Evolutionary conservation across 225 moss, liverwort and hornwort genomes (phyloP).

Genomic region (Lunularia cruciata): DNA sequence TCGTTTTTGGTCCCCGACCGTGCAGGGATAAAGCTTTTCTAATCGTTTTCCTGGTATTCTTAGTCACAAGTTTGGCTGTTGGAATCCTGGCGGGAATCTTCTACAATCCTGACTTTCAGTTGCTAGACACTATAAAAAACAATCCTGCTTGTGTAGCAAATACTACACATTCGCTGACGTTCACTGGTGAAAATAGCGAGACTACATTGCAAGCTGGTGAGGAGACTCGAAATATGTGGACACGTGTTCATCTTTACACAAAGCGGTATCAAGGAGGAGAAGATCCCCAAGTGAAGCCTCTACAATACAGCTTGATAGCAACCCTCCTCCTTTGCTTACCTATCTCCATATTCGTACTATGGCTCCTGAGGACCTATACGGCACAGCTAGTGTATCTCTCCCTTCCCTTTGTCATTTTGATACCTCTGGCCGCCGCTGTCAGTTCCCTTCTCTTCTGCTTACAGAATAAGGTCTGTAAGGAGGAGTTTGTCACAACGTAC

Average conservation of each 20-base stretch:
- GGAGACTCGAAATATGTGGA: background rate
- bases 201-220: background rate
- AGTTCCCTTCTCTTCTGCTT: constrained; percentile 52
- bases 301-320: constrained; percentile 28
- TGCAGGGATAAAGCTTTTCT: constrained; percentile 59
- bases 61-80: constrained; percentile 53
- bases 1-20: constrained; percentile 64
- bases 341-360: constrained; percentile 47
- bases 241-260: constrained; percentile 2
- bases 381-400: constrained; percentile 69
- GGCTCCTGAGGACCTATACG: constrained; percentile 53
- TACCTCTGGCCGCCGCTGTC: constrained; percentile 45
- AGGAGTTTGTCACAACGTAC: constrained; percentile 32
- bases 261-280: background rate
- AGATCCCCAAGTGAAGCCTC: constrained; percentile 13
- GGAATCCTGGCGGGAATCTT: constrained; percentile 64
- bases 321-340: constrained; percentile 56
- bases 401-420: constrained; percentile 54
- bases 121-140: constrained; percentile 46
- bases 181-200: background rate
- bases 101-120: constrained; percentile 58
- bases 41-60: constrained; percentile 55
- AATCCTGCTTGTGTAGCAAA: constrained; percentile 51
- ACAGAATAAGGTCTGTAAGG: constrained; percentile 44
- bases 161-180: background rate